Evolutionary conservation across 768 basidiomycete genomes (phyloP), one percentile per base, ranked within the genome.

Genomic region (Kwoniella mangroviensis): DNA sequence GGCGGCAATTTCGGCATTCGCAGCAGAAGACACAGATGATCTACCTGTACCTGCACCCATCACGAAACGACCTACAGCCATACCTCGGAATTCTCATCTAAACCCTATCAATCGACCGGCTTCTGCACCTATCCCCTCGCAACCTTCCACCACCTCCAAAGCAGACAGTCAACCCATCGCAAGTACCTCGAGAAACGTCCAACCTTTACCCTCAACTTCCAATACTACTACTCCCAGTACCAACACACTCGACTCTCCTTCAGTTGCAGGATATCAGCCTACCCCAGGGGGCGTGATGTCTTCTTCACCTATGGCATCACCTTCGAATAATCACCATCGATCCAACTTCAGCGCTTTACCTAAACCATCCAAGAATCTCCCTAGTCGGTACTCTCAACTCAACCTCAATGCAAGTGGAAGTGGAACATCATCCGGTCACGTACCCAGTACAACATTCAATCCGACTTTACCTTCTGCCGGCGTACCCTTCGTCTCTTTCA

Each of bases 1-100:
- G 79, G 70, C 75, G 41, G 79, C 79, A 24, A 80, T 80, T 56
- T 75, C 75, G 4, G 79, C 79, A 26, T 80, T 80, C 58, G 79
- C 77, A 6, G 71, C 79, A 4, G 79, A 80, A 22, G 79, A 80
- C 21, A 65, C 40, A 17, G 73, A 75, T 15, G 76, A 75, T 15
- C 45, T 49, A 34, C 22, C 56, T 60, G 19, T 67, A 2, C 41
- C 60, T 24, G 26, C 68, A 9, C 69, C 60, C 1, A 59, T 34
- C 42, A 34, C 24, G 12, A 66, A 51, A 61, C 55, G 65, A 17
- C 63, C 65, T 2, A 65, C 40, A 10, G 15, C 57, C 10, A 54
- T 57, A 15, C 11, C 63, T 34, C 63, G 41, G n/a, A 57, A 22
- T 21, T 34, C 51, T 40, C 65, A 69, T 19, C 61, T 63, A 1